Percentiles rank a stretch among this genome's conserved stretches.
These are phyloP conservation scores for Colletotrichum caudatum DNA, from an alignment of 2,329 filamentous ascomycete species.

Conservation along the genomic window DNA sequence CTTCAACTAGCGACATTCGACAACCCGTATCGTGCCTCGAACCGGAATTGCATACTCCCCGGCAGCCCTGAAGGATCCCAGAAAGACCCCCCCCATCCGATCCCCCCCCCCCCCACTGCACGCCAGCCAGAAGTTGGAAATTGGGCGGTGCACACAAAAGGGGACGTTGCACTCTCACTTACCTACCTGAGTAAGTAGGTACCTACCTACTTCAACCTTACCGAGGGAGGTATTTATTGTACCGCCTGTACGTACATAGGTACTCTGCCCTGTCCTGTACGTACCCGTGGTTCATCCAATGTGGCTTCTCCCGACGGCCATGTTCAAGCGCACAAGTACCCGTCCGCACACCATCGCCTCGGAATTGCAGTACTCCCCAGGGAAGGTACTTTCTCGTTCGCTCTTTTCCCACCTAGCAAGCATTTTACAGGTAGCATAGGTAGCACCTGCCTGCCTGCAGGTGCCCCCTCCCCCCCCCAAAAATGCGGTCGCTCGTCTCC, in stretches of 20 bases:
- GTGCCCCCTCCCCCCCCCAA: not conserved
- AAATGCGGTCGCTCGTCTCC: conserved; percentile 34
- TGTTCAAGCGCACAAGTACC: conserved; percentile 23
- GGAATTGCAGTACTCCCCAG: not conserved
- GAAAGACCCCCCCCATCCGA: not conserved
- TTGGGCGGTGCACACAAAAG: conserved; percentile 13
- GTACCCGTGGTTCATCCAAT: conserved; percentile 34
- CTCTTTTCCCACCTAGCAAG: not conserved
- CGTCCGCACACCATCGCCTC: conserved; percentile 6
- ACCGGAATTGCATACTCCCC: conserved; percentile 35
- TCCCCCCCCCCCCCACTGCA: conserved; percentile 27
- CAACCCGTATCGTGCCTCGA: conserved; percentile 26
- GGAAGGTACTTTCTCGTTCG: conserved; percentile 8
- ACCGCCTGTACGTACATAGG: no score
- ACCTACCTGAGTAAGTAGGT: not conserved
- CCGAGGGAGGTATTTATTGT: not conserved
- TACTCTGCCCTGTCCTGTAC: not conserved
- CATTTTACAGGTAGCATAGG: not conserved
- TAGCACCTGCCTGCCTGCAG: not conserved
- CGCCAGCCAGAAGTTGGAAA: conserved; percentile 19
- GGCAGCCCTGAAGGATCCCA: conserved; percentile 4
- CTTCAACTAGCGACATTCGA: conserved; percentile 11
- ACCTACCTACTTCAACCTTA: not conserved
- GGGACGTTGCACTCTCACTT: not conserved
- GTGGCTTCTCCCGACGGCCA: conserved; percentile 36